phyloP scores from a whole-genome alignment of 805 yeast species.

The Candida odintsovae region DNA sequence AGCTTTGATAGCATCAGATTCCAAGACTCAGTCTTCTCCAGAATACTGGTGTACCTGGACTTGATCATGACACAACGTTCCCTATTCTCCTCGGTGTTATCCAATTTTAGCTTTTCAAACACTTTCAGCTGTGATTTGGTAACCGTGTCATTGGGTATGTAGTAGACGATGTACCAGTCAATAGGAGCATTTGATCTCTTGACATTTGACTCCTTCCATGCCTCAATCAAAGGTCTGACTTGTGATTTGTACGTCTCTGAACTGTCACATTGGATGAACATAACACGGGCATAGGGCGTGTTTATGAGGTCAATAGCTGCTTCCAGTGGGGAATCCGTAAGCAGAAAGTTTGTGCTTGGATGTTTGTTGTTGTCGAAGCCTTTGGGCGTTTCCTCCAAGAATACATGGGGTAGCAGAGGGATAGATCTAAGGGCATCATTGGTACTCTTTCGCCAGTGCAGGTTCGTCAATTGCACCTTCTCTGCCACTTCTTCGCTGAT shows the following conservation, averaged over 20 bases:
- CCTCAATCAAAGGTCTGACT: conserved; percentile 74
- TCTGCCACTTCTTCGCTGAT: conserved; percentile 38
- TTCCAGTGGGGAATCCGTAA: neutral
- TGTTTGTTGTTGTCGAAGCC: conserved; percentile 13
- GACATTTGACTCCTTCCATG: conserved; percentile 58
- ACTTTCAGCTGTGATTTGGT: conserved; percentile 40
- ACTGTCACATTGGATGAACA: conserved; percentile 61
- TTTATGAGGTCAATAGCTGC: conserved; percentile 7
- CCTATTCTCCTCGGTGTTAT: conserved; percentile 35
- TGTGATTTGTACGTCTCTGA: conserved; percentile 73
- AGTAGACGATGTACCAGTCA: conserved; percentile 58
- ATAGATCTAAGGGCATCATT: conserved; percentile 58
- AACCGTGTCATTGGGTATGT: conserved; percentile 34
- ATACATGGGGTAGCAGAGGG: conserved; percentile 46
- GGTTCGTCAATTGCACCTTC: conserved; percentile 51
- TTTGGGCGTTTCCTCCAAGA: conserved; percentile 53
- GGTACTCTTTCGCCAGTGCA: conserved; percentile 59
- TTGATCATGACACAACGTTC: conserved; percentile 32
- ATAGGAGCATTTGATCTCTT: conserved; percentile 38
- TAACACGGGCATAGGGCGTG: conserved; percentile 54
- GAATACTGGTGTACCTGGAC: conserved; percentile 15
- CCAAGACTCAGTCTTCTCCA: conserved; percentile 48
- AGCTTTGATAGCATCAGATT: conserved; percentile 36
- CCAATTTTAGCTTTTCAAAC: conserved; percentile 49
- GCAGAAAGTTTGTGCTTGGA: neutral